A percentile compares a stretch with the other conserved stretches of the same genome.
Conservation (phyloP, 1,284 basidiomycete genomes). For the Austroboletus rostrupii region DNA sequence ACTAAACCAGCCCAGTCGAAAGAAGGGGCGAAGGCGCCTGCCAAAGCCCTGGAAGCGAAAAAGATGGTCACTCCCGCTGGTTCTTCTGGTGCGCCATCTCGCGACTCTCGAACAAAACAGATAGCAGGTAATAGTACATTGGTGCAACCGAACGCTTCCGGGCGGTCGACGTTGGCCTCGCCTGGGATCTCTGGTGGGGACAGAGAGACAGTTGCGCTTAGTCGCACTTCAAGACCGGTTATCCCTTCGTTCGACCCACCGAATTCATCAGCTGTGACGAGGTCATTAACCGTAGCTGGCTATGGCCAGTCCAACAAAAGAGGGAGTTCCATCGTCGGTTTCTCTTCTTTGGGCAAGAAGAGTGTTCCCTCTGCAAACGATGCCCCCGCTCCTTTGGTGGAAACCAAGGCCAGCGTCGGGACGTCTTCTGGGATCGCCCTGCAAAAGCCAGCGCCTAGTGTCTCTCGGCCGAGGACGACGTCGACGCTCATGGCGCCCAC, state of each 20-base stretch:
- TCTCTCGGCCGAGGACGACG: conserved; percentile 24
- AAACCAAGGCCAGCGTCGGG: conserved; percentile 26
- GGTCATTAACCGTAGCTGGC: conserved; percentile 22
- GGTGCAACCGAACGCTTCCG: neutral
- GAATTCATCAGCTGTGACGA: conserved; percentile 5
- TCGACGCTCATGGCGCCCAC: conserved; percentile 70
- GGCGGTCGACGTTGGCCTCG: conserved; percentile 15
- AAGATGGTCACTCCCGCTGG: conserved; percentile 18
- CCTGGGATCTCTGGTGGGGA: conserved; percentile 11
- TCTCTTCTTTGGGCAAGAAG: conserved; percentile 35
- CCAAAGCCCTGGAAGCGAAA: conserved; percentile 16
- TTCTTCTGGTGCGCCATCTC: conserved; percentile 18
- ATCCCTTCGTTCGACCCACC: conserved; percentile 19
- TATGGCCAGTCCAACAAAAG: conserved; percentile 16
- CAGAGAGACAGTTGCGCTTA: conserved; percentile 8
- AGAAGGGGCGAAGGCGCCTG: conserved; percentile 3
- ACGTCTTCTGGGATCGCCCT: conserved; percentile 9
- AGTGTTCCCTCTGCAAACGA: conserved; percentile 4
- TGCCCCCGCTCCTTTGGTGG: conserved; percentile 29
- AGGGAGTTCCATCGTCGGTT: conserved; percentile 27
- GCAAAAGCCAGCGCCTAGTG: conserved; percentile 12
- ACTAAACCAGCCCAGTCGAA: conserved; percentile 10
- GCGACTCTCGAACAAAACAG: conserved; percentile 15
- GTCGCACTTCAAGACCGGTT: conserved; percentile 18
- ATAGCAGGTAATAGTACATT: conserved; percentile 13